Conservation (phyloP, 768 basidiomycete species). For the Phylloporus scabripes region DNA sequence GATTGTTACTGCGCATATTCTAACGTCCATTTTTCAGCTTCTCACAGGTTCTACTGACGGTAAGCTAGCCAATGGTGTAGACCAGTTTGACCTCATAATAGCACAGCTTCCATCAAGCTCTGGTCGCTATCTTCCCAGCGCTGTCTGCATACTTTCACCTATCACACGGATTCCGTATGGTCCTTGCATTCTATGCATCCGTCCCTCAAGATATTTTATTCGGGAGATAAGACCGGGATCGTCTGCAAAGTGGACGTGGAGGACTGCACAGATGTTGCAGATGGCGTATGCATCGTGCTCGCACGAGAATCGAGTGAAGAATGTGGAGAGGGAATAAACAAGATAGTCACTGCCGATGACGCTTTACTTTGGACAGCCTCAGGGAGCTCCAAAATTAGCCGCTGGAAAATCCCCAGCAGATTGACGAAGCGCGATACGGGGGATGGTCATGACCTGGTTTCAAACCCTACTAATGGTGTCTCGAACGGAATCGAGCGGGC, state of each 20-base stretch:
- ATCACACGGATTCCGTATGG: conserved; percentile 95
- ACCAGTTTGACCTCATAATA: conserved; percentile 11
- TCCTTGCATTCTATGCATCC: conserved; percentile 85
- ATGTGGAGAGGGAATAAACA: conserved; percentile 65
- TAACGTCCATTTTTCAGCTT: conserved; percentile 40
- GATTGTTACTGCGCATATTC: conserved; percentile 1
- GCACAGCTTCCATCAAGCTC: conserved; percentile 75
- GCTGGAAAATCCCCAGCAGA: conserved; percentile 67
- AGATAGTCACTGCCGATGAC: conserved; percentile 79
- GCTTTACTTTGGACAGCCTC: conserved; percentile 87
- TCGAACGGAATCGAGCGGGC: conserved; percentile 15
- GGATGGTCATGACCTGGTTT: conserved; percentile 9
- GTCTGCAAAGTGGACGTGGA: conserved; percentile 92
- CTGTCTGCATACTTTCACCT: conserved; percentile 92
- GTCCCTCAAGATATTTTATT: conserved; percentile 84
- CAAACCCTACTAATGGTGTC: conserved; percentile 11
- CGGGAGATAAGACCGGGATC: conserved; percentile 87
- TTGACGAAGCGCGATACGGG: conserved; percentile 22
- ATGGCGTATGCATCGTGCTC: conserved; percentile 85
- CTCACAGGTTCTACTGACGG: conserved; percentile 81
- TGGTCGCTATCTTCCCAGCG: conserved; percentile 90
- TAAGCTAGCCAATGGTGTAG: conserved; percentile 14
- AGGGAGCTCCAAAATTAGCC: conserved; percentile 70
- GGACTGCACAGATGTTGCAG: conserved; percentile 69
- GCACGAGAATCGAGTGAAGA: conserved; percentile 57